Percentiles rank a stretch among this genome's conserved stretches.
phyloP scores from a whole-genome alignment of 192 early-diverging fungal species.

The Borealophlyctis nickersoniae region DNA sequence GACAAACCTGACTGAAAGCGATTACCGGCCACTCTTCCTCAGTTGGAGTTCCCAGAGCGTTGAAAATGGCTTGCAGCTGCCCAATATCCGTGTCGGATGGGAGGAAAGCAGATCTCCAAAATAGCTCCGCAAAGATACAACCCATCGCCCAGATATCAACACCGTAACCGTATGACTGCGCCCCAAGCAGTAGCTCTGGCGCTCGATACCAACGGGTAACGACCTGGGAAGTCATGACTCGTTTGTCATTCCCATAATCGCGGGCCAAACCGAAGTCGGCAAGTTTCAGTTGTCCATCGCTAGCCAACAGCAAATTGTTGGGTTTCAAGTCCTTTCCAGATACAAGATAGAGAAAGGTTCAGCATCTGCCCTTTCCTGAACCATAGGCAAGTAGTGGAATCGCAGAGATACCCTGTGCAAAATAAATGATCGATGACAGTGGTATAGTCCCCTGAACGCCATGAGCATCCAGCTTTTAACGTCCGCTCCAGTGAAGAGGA shows the following conservation, averaged over 20 bases:
- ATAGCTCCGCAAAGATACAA: slow-evolving; percentile 97
- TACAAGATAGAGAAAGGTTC: slow-evolving; percentile 33
- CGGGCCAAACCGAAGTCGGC: slow-evolving; percentile 99
- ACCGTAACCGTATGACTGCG: slow-evolving; percentile 79
- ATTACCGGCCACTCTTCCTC: slow-evolving; percentile 80
- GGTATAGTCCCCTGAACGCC: slow-evolving; percentile 88
- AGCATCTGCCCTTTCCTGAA: slow-evolving; percentile 1
- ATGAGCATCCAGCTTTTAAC: slow-evolving; percentile 98
- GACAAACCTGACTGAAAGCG: background rate
- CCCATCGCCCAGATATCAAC: slow-evolving; percentile 98
- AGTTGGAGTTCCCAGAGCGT: slow-evolving; percentile 77
- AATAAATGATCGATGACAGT: slow-evolving; percentile 87
- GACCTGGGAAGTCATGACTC: slow-evolving; percentile 88
- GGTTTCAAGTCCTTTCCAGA: slow-evolving; percentile 67
- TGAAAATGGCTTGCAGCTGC: slow-evolving; percentile 84
- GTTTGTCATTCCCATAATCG: slow-evolving; percentile 81
- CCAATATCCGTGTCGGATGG: slow-evolving; percentile 85
- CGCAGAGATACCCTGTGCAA: slow-evolving; percentile 74
- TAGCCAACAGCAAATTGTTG: slow-evolving; percentile 56
- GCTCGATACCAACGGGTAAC: slow-evolving; percentile 97
- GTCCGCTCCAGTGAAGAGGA: slow-evolving; percentile 85
- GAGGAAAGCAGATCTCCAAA: slow-evolving; percentile 86
- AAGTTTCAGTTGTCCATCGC: slow-evolving; percentile 89
- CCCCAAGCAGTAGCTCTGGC: slow-evolving; percentile 90
- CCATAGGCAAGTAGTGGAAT: background rate